Conservation (phyloP, 371 early-diverging fungal genomes). For the Lichtheimia ramosa region DNA sequence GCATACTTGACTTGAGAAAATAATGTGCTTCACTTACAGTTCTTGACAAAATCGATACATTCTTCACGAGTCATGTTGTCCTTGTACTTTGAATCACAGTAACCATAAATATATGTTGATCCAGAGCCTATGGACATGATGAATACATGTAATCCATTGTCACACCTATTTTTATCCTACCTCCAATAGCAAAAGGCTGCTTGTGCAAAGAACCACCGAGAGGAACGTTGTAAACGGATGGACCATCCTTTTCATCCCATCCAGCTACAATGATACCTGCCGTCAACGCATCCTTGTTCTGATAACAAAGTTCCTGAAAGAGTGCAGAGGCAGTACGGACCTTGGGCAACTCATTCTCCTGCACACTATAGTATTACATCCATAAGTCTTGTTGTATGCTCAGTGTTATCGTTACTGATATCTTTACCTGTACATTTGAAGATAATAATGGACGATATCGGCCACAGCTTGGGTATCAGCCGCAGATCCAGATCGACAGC, state of each 20-base stretch:
- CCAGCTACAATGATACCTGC: constrained; percentile 99
- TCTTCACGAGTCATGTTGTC: constrained; percentile 91
- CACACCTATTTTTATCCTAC: constrained; percentile 24
- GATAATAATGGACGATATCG: constrained; percentile 92
- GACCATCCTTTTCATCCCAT: constrained; percentile 94
- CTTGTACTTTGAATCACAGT: constrained; percentile 90
- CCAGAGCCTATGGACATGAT: constrained; percentile 74
- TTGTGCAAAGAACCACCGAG: constrained; percentile 95
- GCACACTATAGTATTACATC: constrained; percentile 53
- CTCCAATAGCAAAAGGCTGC: constrained; percentile 96
- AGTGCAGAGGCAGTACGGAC: constrained; percentile 92
- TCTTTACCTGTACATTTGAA: constrained; percentile 84
- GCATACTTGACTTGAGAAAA: not conserved
- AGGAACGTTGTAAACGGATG: constrained; percentile 91
- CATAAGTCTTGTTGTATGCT: not conserved
- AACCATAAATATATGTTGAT: constrained; percentile 98
- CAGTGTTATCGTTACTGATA: not conserved
- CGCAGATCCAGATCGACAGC: constrained; percentile 98
- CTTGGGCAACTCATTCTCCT: constrained; percentile 83
- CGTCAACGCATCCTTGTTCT: constrained; percentile 86
- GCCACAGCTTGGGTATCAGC: constrained; percentile 99
- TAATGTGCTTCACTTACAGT: constrained; percentile 62
- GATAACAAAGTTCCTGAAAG: constrained; percentile 95
- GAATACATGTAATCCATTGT: not conserved
- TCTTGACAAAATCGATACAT: constrained; percentile 93